phyloP scores from a whole-genome alignment of 352 stramenopile species.

The Pseudoperonospora humuli region DNA sequence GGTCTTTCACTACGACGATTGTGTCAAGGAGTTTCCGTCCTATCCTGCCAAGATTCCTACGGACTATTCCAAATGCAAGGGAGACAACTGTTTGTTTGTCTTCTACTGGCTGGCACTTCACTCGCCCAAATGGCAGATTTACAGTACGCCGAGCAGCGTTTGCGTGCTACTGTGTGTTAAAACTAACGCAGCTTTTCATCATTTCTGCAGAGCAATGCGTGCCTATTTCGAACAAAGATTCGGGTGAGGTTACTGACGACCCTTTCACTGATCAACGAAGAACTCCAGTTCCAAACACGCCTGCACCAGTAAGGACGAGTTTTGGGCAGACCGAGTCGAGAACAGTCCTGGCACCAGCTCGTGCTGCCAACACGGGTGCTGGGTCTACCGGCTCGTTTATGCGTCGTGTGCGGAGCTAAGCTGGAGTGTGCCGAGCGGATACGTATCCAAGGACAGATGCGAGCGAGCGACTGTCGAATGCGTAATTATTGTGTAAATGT shows the following conservation, averaged over 20 bases:
- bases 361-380: not conserved
- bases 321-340: conserved; percentile 5
- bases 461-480: not conserved
- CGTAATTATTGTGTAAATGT: not conserved
- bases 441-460: not conserved
- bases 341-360: conserved; percentile 2
- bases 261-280: conserved; percentile 7
- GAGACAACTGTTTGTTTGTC: conserved; percentile 29
- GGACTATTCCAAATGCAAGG: conserved; percentile 36
- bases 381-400: conserved; percentile 7
- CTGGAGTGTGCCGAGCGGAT: too few relatives aligned
- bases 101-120: conserved; percentile 49
- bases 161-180: not conserved
- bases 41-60: conserved; percentile 38
- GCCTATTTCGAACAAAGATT: conserved; percentile 19
- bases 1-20: conserved; percentile 42
- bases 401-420: conserved; percentile 10
- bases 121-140: conserved; percentile 31
- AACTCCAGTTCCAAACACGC: too few relatives aligned
- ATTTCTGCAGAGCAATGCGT: conserved; percentile 20
- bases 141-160: conserved; percentile 18
- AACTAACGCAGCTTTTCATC: not conserved
- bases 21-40: conserved; percentile 23
- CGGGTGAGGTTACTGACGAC: conserved; percentile 5
- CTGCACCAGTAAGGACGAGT: conserved; percentile 7